Evolutionary conservation across 2,329 filamentous ascomycete species (phyloP), one percentile per base, ranked within the genome.

Genomic region (Gyromitra esculenta): DNA sequence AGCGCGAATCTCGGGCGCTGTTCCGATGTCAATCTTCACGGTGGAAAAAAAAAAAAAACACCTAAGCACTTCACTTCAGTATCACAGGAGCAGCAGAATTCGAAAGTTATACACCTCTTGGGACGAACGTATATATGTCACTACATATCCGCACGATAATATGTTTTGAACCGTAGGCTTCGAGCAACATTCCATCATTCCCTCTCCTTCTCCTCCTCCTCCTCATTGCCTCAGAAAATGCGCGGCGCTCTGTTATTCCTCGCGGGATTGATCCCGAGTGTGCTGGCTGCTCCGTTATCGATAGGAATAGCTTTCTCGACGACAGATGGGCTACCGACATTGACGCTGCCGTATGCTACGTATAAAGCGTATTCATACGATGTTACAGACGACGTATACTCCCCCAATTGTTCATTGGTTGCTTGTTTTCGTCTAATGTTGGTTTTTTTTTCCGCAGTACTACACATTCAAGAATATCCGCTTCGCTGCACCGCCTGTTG

Each of bases 381-480:
- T 67, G 59, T 80, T 2, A 68, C 81, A 54, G 80, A 81, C 57
- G 82, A 83, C 79, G 82, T 82, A 73, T 66, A 72, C 68, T 25
- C 21, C 45, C 70, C 52, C 4, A 21, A 31, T 31, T 31, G 25
- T n/a, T 15, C 11, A 8, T 37, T 45, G 13, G 9, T 1, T 13
- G n/a, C 3, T 63, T 31, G 48, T 52, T 71, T 71, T n/a, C 37
- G 52, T 43, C 65, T 74, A 45, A 66, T 62, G 25, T 31, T 31
- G 1, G 25, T 2, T 3, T 21, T 41, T 13, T 67, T 41, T 69
- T 48, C 31, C 68, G n/a, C 66, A 82, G 78, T 74, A 74, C 39
- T 84, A 84, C 73, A 81, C 79, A 45, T 86, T 85, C 79, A 83
- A 83, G 69, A 85, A 85, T 73, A 84, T 86, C 66, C 83, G 84